A percentile compares a stretch with the other conserved stretches of the same genome.
Conservation (phyloP, 2,329 filamentous ascomycete genomes). For the Talaromyces marneffei region DNA sequence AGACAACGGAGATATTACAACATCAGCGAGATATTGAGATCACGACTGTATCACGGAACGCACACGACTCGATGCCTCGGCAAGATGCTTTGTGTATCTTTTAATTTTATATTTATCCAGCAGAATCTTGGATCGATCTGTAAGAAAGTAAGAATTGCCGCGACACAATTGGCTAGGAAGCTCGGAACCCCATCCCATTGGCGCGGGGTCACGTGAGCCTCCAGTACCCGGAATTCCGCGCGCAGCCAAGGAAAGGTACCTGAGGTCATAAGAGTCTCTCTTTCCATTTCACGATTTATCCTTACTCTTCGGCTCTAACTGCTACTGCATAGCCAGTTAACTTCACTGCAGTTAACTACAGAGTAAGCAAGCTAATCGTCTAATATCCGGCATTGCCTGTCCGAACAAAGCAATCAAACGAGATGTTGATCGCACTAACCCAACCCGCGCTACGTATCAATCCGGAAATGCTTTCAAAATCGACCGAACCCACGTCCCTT, state of each 20-base stretch:
- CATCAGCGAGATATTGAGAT: not conserved
- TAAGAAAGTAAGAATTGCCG: not conserved
- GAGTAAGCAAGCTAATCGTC: no score
- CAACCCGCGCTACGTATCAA: not conserved
- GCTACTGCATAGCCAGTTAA: no score
- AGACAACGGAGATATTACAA: not conserved
- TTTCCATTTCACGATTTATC: not conserved
- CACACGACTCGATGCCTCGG: not conserved
- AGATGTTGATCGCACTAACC: not conserved
- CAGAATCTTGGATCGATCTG: not conserved
- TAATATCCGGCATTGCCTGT: not conserved
- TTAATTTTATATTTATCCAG: not conserved
- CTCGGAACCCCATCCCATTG: constrained; percentile 6
- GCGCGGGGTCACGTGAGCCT: constrained; percentile 1
- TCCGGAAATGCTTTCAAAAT: not conserved
- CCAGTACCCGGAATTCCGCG: not conserved
- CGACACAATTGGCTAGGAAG: not conserved
- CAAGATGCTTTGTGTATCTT: not conserved
- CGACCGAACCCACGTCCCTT: not conserved
- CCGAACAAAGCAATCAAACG: not conserved
- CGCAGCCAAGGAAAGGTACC: not conserved
- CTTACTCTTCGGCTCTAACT: not conserved
- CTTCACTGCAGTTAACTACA: no score
- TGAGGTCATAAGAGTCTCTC: no score
- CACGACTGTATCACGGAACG: not conserved